phyloP scores from a whole-genome alignment of 495 filamentous ascomycete genomes.

The Penicillium antarcticum region DNA sequence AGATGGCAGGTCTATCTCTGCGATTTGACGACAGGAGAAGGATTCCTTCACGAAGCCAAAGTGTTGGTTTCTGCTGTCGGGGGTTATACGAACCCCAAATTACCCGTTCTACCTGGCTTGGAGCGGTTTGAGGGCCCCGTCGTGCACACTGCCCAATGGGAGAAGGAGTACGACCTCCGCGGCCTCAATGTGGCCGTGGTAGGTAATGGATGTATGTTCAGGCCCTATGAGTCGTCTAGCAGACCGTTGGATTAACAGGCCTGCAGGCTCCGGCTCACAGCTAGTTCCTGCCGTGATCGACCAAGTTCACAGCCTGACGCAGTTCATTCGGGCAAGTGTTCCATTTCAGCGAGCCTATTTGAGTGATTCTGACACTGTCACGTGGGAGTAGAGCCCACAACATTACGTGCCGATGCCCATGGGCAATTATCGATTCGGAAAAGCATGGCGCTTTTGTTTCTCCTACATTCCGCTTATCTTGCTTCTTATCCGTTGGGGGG shows the following conservation, averaged over 20 bases:
- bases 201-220: constrained; percentile 36
- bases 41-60: constrained; percentile 30
- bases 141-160: constrained; percentile 58
- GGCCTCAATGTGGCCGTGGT: constrained; percentile 56
- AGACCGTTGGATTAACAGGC: background rate
- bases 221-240: background rate
- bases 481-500: background rate
- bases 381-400: too few species aligned
- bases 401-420: too few species aligned
- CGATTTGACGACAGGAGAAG: constrained; percentile 4
- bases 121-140: constrained; percentile 48
- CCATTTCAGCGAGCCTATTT: too few species aligned
- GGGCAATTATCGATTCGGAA: background rate
- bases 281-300: constrained; percentile 5
- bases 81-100: constrained; percentile 29
- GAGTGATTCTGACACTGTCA: background rate
- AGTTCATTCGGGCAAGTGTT: constrained; percentile 3
- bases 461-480: background rate
- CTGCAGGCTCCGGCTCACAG: constrained; percentile 5
- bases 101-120: constrained; percentile 41
- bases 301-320: background rate
- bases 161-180: constrained; percentile 46
- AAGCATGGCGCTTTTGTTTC: background rate
- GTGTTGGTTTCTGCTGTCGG: constrained; percentile 44
- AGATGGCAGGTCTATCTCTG: constrained; percentile 7